Conservation (phyloP, 441 rosid species). For the Erodium trifolium region DNA sequence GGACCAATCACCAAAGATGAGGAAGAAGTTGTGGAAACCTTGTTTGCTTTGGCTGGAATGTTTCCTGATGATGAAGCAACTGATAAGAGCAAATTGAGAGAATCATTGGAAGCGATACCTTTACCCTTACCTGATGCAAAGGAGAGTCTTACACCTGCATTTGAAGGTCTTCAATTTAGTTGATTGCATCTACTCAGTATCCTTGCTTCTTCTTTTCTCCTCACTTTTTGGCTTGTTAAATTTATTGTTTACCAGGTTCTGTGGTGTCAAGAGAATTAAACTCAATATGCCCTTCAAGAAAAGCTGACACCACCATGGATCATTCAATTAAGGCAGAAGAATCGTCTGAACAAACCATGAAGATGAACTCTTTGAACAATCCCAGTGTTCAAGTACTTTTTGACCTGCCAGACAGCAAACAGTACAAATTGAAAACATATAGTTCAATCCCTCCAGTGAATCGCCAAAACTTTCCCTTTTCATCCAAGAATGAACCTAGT, state of each 20-base stretch:
- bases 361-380: constrained; percentile 20
- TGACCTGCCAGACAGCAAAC: constrained; percentile 7
- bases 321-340: constrained; percentile 19
- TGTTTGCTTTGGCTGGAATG: constrained; percentile 76
- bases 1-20: constrained; percentile 84
- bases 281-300: constrained; percentile 18
- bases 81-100: constrained; percentile 20
- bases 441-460: constrained; percentile 1
- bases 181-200: neutral
- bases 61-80: constrained; percentile 30
- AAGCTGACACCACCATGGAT: constrained; percentile 17
- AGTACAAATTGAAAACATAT: constrained; percentile 10
- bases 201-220: neutral
- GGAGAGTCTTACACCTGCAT: constrained; percentile 18
- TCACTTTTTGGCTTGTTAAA: neutral
- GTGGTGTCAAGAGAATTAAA: constrained; percentile 29
- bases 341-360: constrained; percentile 20
- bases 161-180: constrained; percentile 24
- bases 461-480: constrained; percentile 15
- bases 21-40: constrained; percentile 82
- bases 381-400: constrained; percentile 19
- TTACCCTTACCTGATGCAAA: constrained; percentile 22
- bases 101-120: constrained; percentile 27
- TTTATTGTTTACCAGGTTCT: constrained; percentile 13
- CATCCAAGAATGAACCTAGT: constrained; percentile 24